Percentiles rank a stretch among this genome's conserved stretches.
These are phyloP conservation scores for Pyrrhoderma noxium DNA, from an alignment of 1,284 basidiomycete species.

Conservation along the genomic window DNA sequence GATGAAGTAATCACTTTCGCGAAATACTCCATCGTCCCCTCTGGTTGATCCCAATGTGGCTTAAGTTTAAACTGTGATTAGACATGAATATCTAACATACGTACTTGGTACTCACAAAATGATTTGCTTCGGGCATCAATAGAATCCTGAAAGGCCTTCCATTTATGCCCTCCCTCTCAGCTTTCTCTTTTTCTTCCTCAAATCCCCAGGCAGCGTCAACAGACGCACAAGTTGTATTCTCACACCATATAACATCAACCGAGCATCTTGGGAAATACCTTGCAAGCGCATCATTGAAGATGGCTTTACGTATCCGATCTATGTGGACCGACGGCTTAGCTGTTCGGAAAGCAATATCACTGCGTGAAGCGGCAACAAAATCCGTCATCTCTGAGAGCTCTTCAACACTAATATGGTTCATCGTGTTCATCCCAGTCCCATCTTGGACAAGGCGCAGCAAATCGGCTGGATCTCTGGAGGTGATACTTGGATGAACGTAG, in stretches of 20 bases:
- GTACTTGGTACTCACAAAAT: conserved; percentile 18
- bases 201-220: conserved; percentile 16
- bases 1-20: conserved; percentile 3
- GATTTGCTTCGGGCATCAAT: conserved; percentile 18
- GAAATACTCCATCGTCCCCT: conserved; percentile 12
- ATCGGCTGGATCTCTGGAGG: conserved; percentile 9
- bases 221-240: conserved; percentile 14
- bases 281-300: conserved; percentile 15
- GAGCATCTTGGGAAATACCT: conserved; percentile 12
- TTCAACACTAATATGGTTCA: conserved; percentile 14
- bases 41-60: conserved; percentile 10
- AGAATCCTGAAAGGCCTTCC: conserved; percentile 14
- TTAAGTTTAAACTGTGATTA: background rate
- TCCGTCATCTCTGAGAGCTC: conserved; percentile 13
- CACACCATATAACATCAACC: conserved; percentile 17
- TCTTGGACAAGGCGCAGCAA: conserved; percentile 6
- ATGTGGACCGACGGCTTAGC: background rate
- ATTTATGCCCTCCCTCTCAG: conserved; percentile 4
- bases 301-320: conserved; percentile 14
- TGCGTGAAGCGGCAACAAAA: conserved; percentile 8
- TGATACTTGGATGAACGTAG: conserved; percentile 16
- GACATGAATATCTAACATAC: background rate
- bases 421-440: conserved; percentile 1
- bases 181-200: conserved; percentile 10
- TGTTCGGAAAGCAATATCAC: conserved; percentile 7